These are phyloP conservation scores for Pleurotus cornucopiae DNA, from an alignment of 768 basidiomycete species.

Conservation along the genomic window DNA sequence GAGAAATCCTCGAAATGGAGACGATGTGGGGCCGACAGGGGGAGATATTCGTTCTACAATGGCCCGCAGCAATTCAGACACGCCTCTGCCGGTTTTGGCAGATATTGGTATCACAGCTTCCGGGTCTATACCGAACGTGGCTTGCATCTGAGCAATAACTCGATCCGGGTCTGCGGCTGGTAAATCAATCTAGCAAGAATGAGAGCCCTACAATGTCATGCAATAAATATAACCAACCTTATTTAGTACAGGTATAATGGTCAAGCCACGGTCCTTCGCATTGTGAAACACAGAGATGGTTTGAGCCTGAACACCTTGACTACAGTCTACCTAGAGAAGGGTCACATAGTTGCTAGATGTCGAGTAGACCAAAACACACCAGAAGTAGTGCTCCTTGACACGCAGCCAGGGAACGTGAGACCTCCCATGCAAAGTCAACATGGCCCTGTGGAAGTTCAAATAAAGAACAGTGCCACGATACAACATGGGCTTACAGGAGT, in stretches of 20 bases:
- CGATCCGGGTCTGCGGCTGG: constrained; percentile 82
- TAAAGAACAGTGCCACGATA: not conserved
- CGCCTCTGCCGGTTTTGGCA: constrained; percentile 89
- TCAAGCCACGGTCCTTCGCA: constrained; percentile 75
- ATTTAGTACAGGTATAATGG: constrained; percentile 88
- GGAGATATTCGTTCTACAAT: constrained; percentile 85
- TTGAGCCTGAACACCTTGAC: constrained; percentile 97
- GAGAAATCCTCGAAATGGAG: constrained; percentile 76
- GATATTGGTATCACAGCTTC: constrained; percentile 75
- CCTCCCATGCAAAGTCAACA: constrained; percentile 98
- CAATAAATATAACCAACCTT: constrained; percentile 48
- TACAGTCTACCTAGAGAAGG: constrained; percentile 77
- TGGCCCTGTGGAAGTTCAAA: constrained; percentile 61
- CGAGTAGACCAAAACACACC: constrained; percentile 23
- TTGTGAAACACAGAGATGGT: constrained; percentile 93
- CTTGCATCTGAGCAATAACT: constrained; percentile 75
- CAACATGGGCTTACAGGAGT: constrained; percentile 59
- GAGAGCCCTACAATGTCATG: constrained; percentile 6
- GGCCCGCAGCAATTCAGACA: constrained; percentile 70
- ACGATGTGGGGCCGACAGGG: constrained; percentile 50
- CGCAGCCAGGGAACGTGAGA: constrained; percentile 86
- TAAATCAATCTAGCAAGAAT: constrained; percentile 71
- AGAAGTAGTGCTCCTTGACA: constrained; percentile 83
- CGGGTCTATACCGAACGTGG: constrained; percentile 78
- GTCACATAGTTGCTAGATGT: constrained; percentile 1